Evolutionary conservation across 768 basidiomycete genomes (phyloP).

Genomic region (Clavaria fumosa): DNA sequence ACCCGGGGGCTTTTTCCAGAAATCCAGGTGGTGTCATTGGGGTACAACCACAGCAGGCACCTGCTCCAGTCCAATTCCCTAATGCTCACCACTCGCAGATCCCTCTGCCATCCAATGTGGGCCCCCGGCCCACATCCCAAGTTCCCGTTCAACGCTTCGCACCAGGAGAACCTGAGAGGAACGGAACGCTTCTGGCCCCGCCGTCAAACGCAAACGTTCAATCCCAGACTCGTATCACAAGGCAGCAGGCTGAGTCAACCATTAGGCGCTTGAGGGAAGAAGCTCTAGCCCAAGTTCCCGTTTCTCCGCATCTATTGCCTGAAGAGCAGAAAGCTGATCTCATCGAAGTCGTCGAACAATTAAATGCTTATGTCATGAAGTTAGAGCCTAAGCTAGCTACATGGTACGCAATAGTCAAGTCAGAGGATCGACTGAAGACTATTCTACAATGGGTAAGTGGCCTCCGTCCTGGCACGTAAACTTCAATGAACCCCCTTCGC

Average conservation of each 20-base stretch:
- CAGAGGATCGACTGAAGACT: constrained; percentile 31
- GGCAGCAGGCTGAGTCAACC: constrained; percentile 17
- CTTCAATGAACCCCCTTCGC: not conserved
- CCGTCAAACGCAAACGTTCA: not conserved
- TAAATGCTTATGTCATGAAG: not conserved
- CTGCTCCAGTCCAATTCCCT: not conserved
- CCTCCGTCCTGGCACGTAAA: not conserved
- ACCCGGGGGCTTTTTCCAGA: not conserved
- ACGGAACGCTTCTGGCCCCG: not conserved
- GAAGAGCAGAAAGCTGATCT: constrained; percentile 46
- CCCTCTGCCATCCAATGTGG: not conserved
- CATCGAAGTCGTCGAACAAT: constrained; percentile 4
- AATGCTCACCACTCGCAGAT: too few species aligned
- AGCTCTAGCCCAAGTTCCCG: constrained; percentile 32
- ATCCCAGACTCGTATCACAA: constrained; percentile 19
- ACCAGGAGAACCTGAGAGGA: not conserved
- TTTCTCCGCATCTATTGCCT: constrained; percentile 33
- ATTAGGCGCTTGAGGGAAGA: too few species aligned
- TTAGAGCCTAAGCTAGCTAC: not conserved
- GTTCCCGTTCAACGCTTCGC: not conserved
- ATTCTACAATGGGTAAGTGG: not conserved
- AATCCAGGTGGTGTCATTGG: too few species aligned
- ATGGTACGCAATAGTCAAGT: constrained; percentile 24
- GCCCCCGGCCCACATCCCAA: not conserved
- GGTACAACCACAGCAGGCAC: not conserved